Evolutionary conservation across 441 rosid species (phyloP), one percentile per base, ranked within the genome.

Genomic region (Flueggea neowawraea): DNA sequence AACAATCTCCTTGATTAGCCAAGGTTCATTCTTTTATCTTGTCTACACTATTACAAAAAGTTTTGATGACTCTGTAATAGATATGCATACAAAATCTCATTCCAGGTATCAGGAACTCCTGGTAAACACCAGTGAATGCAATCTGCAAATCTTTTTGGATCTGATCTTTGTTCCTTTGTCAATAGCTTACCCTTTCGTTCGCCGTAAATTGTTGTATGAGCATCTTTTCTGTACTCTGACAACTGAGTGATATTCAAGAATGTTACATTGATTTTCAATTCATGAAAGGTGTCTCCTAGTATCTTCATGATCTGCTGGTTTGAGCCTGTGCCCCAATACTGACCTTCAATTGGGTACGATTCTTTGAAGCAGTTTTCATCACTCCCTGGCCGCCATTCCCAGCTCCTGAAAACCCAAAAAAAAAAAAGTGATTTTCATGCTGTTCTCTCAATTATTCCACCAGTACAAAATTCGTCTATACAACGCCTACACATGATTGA

Each of bases 71-170:
- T n/a, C n/a, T n/a, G n/a, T n/a, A n/a, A n/a, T n/a, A 91, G 78
- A 75, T 89, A 77, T 12, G 99, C 87, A 22, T 73, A 91, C 73
- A 89, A 70, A 66, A 91, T 89, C 73, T 91, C 79, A 69, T 95
- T 95, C 97, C 98, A 89, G 10, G 90, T 76, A 75, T 95, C 97
- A 60, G 95, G 97, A 60, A 91, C 85, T 61, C 98, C 98, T 4
- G 97, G 95, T 72, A 95, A 82, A 72, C 98, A 89, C 98, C 99
- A 95, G 22, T 91, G 99, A 54, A 89, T 88, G 80, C 99, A 91
- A 67, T 95, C 97, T 1, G 94, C 92, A 71, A 85, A 83, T 13
- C 49, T 70, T 67, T 81, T 84, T 0, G 96, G 94, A 68, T 94
- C 74, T 33, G 87, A 75, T 78, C 84, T 81, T 57, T 93, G 84